These are phyloP conservation scores for Paramarasmius palmivorus DNA, from an alignment of 1,284 basidiomycete genomes.

Conservation along the genomic window DNA sequence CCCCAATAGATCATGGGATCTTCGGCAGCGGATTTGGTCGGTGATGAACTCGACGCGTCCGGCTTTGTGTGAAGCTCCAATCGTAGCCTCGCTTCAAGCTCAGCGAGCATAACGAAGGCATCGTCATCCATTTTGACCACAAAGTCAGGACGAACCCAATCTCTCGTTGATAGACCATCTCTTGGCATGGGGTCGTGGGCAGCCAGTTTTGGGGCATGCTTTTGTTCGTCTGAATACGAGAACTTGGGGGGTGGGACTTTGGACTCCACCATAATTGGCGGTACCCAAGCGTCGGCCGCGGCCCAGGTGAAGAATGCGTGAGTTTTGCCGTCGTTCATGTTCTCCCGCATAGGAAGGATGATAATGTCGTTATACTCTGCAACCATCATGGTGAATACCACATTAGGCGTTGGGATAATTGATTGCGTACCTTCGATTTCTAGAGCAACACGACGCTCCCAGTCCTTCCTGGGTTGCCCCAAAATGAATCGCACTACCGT, in stretches of 20 bases:
- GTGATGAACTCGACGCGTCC: slow-evolving; percentile 10
- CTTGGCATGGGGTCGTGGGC: slow-evolving; percentile 68
- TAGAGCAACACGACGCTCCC: slow-evolving; percentile 78
- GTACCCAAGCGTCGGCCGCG: slow-evolving; percentile 88
- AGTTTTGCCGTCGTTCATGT: slow-evolving; percentile 92
- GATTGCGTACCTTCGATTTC: slow-evolving; percentile 86
- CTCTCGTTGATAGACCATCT: slow-evolving; percentile 45
- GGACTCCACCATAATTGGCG: slow-evolving; percentile 60
- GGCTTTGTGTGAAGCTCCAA: slow-evolving; percentile 61
- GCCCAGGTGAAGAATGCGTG: slow-evolving; percentile 90
- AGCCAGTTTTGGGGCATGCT: slow-evolving; percentile 56
- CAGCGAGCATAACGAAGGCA: slow-evolving; percentile 90
- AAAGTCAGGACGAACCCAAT: slow-evolving; percentile 84
- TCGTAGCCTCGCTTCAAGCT: slow-evolving; percentile 85
- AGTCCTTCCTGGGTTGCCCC: slow-evolving; percentile 80
- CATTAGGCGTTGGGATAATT: slow-evolving; percentile 4
- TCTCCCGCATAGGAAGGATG: slow-evolving; percentile 82
- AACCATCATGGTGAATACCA: slow-evolving; percentile 6
- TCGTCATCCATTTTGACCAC: slow-evolving; percentile 95
- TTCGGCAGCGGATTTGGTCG: slow-evolving; percentile 18
- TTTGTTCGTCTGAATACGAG: slow-evolving; percentile 61
- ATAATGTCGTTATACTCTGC: slow-evolving; percentile 88
- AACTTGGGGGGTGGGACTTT: slow-evolving; percentile 45
- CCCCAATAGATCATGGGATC: slow-evolving; percentile 92
- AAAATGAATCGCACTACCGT: slow-evolving; percentile 92